Conservation (phyloP, 352 stramenopile species). For the Pythium periplocum region DNA sequence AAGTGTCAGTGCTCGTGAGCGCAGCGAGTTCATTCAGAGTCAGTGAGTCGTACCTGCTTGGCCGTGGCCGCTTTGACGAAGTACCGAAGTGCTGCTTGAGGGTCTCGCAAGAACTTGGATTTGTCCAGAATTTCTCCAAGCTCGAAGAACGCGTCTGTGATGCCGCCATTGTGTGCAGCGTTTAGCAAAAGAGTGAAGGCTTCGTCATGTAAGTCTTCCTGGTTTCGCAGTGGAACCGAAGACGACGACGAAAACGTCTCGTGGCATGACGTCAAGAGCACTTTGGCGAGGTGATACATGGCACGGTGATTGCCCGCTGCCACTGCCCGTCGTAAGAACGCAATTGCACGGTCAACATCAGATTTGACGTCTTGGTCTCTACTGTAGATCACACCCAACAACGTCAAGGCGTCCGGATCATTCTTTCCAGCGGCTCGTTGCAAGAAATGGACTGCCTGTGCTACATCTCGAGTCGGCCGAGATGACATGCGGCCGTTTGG, state of each 20-base stretch:
- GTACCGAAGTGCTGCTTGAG: slow-evolving; percentile 45
- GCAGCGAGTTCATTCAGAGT: no score
- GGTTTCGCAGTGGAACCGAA: slow-evolving; percentile 32
- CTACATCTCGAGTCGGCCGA: no score
- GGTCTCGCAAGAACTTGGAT: slow-evolving; percentile 42
- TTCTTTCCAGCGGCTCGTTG: slow-evolving; percentile 42
- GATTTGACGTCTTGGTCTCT: slow-evolving; percentile 40
- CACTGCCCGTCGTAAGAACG: slow-evolving; percentile 45
- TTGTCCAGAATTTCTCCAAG: slow-evolving; percentile 52
- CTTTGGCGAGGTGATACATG: slow-evolving; percentile 49
- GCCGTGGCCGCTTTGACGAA: slow-evolving; percentile 48
- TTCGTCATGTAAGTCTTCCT: slow-evolving; percentile 57
- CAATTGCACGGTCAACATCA: slow-evolving; percentile 49
- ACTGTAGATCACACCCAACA: slow-evolving; percentile 42
- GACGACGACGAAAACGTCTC: slow-evolving; percentile 3
- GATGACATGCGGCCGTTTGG: no score
- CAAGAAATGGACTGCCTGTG: slow-evolving; percentile 60
- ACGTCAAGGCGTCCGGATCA: slow-evolving; percentile 39
- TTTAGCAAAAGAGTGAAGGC: slow-evolving; percentile 51
- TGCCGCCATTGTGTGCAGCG: slow-evolving; percentile 26
- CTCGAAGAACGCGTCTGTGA: slow-evolving; percentile 33
- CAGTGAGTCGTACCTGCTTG: slow-evolving; percentile 7
- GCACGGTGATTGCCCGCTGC: slow-evolving; percentile 32
- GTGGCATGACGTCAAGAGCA: slow-evolving; percentile 23
- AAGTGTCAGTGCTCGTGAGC: background rate